Conservation (phyloP, 1,139 yeast species). For the Lodderomyces parapsilosis region DNA sequence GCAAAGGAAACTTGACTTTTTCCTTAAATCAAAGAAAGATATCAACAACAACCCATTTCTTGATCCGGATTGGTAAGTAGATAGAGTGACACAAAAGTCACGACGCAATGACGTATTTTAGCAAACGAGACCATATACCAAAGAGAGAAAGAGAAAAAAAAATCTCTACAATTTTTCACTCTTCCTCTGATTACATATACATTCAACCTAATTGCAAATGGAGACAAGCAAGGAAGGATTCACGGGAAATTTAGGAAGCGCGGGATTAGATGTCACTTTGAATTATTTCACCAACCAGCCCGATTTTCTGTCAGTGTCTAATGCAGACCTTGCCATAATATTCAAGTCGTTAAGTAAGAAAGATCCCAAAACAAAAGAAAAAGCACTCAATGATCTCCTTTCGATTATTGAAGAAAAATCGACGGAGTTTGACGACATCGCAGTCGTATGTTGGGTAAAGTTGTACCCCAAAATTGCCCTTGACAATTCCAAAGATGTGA, state of each 20-base stretch:
- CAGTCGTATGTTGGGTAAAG: slow-evolving; percentile 72
- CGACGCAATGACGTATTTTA: not conserved
- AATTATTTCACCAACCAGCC: slow-evolving; percentile 80
- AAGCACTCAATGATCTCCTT: slow-evolving; percentile 61
- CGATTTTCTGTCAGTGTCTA: slow-evolving; percentile 56
- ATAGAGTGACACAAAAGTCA: not conserved
- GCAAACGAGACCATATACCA: not conserved
- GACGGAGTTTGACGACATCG: slow-evolving; percentile 41
- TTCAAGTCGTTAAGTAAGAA: slow-evolving; percentile 76
- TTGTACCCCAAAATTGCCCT: slow-evolving; percentile 75
- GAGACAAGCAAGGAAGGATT: slow-evolving; percentile 1
- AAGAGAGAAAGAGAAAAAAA: not conserved
- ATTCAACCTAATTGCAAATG: not conserved
- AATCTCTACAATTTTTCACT: not conserved
- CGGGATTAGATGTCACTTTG: slow-evolving; percentile 68
- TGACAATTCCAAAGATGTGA: slow-evolving; percentile 65
- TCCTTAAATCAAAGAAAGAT: not conserved
- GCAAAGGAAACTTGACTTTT: slow-evolving; percentile 1
- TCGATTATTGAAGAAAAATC: not conserved
- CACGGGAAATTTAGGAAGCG: slow-evolving; percentile 28
- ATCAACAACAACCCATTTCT: slow-evolving; percentile 2
- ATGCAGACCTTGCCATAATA: slow-evolving; percentile 59
- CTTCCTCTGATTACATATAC: not conserved
- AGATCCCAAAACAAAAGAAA: slow-evolving; percentile 82
- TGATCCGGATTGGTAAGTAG: not conserved